Base-by-base conservation (phyloP, 805 yeast species). In the Candida alai region DNA sequence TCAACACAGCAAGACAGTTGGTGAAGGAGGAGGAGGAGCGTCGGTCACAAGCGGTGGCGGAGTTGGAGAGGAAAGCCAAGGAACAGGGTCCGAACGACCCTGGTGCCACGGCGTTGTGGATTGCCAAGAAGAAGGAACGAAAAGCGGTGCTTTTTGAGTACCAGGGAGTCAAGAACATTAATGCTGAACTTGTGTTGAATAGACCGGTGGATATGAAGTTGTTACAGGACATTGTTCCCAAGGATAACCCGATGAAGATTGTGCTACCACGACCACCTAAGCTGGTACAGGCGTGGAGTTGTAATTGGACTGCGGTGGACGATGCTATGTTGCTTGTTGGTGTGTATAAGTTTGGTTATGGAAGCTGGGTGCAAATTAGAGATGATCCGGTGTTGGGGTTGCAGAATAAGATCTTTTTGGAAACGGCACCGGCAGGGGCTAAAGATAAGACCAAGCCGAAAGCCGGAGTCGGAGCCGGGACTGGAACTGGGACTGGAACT, bases 321-420 rank as follows among this genome's bases (percentile, higher is more conserved):
- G 99, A 93, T 56, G 84, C 88, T 33, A 84, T 79, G 78, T 68
- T 93, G 35, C 58, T 93, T 41, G 76, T 84, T 22, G 99, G 99
- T 43, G 84, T 90, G 15, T 73, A 75, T 51, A 88, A 86, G 60
- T 89, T 89, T 59, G 99, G 99, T 0, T 89, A 87, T 57, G 97
- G 97, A 12, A 80, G 96, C 1, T 93, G 98, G 98, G 56, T 73
- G 3, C 89, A 84, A 51, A 89, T 93, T 29, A 72, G 98, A 52
- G 99, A 93, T 61, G 98, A 93, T 60, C 97, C 98, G 2, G 73
- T 86, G 34, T 69, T 93, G 39, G 89, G 88, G 8, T 67, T 93
- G 41, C 84, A 86, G 41, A 86, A 87, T 47, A 93, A 87, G 65
- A 63, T 93, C 45, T 93, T 78, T 50, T 68, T 93, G 47, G 81